Evolutionary conservation across 129 eudicot genomes (phyloP).

Genomic region (Heracleum sosnowskyi): DNA sequence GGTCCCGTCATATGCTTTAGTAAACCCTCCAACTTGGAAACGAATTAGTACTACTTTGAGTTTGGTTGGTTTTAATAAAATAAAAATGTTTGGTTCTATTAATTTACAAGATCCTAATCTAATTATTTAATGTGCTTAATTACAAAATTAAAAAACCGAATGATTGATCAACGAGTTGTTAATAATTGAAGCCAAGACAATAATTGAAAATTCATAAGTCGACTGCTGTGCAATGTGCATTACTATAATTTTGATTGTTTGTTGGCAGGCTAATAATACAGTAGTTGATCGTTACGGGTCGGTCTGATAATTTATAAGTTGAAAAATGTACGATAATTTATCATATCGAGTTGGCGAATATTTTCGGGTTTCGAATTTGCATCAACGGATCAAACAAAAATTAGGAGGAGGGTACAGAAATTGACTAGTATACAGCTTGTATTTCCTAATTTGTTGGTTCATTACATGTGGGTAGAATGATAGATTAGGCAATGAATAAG

Average conservation of each 20-base stretch:
- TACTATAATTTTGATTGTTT: too few relatives aligned
- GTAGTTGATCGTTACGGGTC: too few relatives aligned
- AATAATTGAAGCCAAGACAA: background rate
- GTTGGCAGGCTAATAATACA: too few relatives aligned
- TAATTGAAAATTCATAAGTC: too few relatives aligned
- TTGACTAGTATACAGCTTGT: background rate
- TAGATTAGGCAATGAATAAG: background rate
- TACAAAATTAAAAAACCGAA: background rate
- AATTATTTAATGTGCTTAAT: background rate
- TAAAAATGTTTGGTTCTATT: background rate
- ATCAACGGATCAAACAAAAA: background rate
- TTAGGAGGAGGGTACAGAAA: background rate
- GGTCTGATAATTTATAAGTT: too few relatives aligned
- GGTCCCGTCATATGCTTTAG: background rate
- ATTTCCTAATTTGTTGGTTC: conserved; percentile 14
- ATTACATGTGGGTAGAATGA: conserved; percentile 19
- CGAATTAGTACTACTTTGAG: background rate
- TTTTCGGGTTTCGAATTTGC: background rate
- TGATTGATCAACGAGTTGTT: background rate
- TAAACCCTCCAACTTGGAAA: conserved; percentile 1
- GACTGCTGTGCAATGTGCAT: too few relatives aligned
- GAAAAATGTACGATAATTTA: too few relatives aligned
- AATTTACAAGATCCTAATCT: background rate
- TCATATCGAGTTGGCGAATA: too few relatives aligned
- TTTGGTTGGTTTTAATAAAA: background rate